Evolutionary conservation across 2,329 filamentous ascomycete species (phyloP), one percentile per base, ranked within the genome.

Genomic region (Fusarium mexicanum): DNA sequence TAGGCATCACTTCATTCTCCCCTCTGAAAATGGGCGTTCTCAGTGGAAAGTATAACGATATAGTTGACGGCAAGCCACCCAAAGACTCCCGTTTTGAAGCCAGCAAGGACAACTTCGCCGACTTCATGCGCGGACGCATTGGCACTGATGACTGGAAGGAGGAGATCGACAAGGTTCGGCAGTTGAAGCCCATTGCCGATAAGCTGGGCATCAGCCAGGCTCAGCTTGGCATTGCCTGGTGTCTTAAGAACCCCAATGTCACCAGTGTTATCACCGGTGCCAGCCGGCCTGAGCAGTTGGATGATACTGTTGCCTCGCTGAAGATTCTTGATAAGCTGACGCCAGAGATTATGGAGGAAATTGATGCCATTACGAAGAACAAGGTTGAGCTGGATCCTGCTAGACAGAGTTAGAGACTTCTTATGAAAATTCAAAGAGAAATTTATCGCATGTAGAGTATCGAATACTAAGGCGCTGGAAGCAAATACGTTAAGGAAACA

Each of bases 31-130:
- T 82, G 46, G 91, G 91, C 6, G 81, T 93, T 57, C 82, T 92
- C 60, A 90, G 89, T 1, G 91, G 91, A 38, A 93, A 92, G 81
- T 93, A 93, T 83, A 91, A 91, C 60, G 84, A 85, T 47, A 86
- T 86, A 2, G 82, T 90, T 16, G 81, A 84, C 48, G 80, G 86
- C 54, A 67, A 78, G 53, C 85, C 90, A 26, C 88, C 89, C 10
- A 84, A 87, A 51, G 88, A 87, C 75, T 90, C 86, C 33, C 87
- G 88, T 22, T 91, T 89, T 77, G 88, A 86, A 51, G 88, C 84
- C 73, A 89, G 90, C 81, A 85, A 87, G 69, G 86, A 86, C 60
- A 86, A 87, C 75, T 91, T 91, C 80, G 87, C 87, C 73, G 84
- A 86, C 76, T 88, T 86, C 24, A 86, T 91, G 86, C 73, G 83